These are phyloP conservation scores for Erysimum cheiri DNA, from an alignment of 441 rosid species.

Conservation along the genomic window DNA sequence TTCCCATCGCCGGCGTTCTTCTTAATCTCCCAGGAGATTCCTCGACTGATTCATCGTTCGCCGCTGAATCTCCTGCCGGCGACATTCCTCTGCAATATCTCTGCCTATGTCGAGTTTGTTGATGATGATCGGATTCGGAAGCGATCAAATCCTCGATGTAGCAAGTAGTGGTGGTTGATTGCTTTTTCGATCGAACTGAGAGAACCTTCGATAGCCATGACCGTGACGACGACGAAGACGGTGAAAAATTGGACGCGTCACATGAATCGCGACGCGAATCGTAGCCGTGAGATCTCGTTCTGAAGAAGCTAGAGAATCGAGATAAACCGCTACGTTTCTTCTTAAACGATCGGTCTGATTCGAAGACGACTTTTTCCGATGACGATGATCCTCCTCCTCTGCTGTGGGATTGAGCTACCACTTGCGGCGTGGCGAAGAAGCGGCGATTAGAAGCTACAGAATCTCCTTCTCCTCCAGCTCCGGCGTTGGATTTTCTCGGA, in stretches of 20 bases:
- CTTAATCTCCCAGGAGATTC: slow-evolving; percentile 50
- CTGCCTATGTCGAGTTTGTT: slow-evolving; percentile 35
- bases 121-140: slow-evolving; percentile 20
- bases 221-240: slow-evolving; percentile 51
- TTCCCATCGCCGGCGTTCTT: slow-evolving; percentile 49
- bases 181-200: slow-evolving; percentile 41
- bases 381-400: slow-evolving; percentile 31
- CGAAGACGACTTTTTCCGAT: slow-evolving; percentile 38
- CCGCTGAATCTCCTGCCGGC: slow-evolving; percentile 51
- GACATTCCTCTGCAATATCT: slow-evolving; percentile 69
- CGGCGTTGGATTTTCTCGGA: slow-evolving; percentile 65
- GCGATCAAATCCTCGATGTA: slow-evolving; percentile 43
- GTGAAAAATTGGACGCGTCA: slow-evolving; percentile 39
- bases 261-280: slow-evolving; percentile 48
- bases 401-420: slow-evolving; percentile 33
- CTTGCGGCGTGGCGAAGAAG: slow-evolving; percentile 72
- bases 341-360: slow-evolving; percentile 25
- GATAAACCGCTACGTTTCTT: slow-evolving; percentile 48
- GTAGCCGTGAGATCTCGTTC: slow-evolving; percentile 64
- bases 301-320: slow-evolving; percentile 56
- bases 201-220: slow-evolving; percentile 65
- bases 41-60: slow-evolving; percentile 43
- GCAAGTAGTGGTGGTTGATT: slow-evolving; percentile 30
- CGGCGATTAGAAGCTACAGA: slow-evolving; percentile 32
- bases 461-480: slow-evolving; percentile 28